phyloP scores from a whole-genome alignment of 2,329 filamentous ascomycete genomes.

The Rutstroemia sp. region DNA sequence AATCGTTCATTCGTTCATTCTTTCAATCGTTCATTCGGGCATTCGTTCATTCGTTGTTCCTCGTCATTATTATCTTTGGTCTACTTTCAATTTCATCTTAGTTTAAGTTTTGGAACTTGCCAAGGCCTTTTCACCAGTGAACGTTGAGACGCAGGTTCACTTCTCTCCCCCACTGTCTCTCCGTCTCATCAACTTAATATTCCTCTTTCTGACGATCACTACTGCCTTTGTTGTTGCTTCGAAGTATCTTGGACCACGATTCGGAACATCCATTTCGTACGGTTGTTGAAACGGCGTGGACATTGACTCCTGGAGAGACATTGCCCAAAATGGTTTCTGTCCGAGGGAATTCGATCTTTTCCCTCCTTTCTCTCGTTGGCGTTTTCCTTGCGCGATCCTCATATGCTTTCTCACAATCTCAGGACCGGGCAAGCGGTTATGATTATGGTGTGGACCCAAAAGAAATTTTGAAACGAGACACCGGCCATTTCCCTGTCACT shows the following conservation, averaged over 20 bases:
- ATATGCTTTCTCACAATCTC: neutral
- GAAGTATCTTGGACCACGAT: no score
- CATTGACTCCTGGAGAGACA: neutral
- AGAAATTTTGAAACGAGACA: constrained; percentile 15
- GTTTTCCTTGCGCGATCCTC: neutral
- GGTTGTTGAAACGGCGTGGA: neutral
- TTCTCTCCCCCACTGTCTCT: no score
- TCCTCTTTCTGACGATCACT: no score
- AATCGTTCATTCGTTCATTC: neutral
- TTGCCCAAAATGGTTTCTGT: neutral
- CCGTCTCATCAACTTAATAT: no score
- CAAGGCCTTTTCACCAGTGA: no score
- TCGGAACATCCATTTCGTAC: neutral
- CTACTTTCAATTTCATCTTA: neutral
- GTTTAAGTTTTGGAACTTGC: no score
- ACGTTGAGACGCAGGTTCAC: no score
- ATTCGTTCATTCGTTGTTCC: neutral
- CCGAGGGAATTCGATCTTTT: neutral
- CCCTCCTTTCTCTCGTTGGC: neutral
- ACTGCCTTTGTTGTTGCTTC: no score
- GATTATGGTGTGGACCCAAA: constrained; percentile 17
- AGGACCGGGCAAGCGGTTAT: constrained; percentile 10
- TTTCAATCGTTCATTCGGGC: neutral
- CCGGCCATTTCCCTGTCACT: neutral
- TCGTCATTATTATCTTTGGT: neutral